Evolutionary conservation across 2,329 filamentous ascomycete genomes (phyloP), one percentile per base, ranked within the genome.

Genomic region (Cercospora zeae-maydis): DNA sequence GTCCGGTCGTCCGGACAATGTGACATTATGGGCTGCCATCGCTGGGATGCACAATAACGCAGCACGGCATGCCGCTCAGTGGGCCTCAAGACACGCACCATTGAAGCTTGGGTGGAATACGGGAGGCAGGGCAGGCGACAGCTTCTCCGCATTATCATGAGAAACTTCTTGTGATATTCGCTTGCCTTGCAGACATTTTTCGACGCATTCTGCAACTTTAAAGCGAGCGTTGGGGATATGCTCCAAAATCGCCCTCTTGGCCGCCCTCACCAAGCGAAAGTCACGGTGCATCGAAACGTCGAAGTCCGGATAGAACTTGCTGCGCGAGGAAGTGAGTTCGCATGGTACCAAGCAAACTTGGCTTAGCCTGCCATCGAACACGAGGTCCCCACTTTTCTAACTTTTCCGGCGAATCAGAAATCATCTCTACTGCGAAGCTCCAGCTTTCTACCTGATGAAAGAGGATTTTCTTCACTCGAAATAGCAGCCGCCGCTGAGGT

Each of bases 401-500:
- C 24, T 27, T 54, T 45, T 31, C 16, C 30, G 14, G 37, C 57
- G 14, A 42, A 59, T 59, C 31, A 53, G 30, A 30, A 7, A 11
- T 7, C 10, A 10, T 13, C 10, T 11, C 6, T 16, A 9, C 6
- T 27, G 57, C 45, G 45, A 52, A 59, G 57, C n/a, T 16, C 11
- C 11, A 13, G 10, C 7, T 31, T 5, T 6, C 27, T 33, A 11
- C 33, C 57, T 16, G 13, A 52, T 16, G 13, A 52, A 27, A 14
- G 21, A 59, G 45, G 11, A 57, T 39, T 13, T 33, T 9, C 4
- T 34, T 11, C 36, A 42, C 45, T 36, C 11, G 33, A 39, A 59
- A 59, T 59, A 59, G 42, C 31, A 59, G 16, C 57, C 57, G 57
- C 57, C 45, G 45, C 30, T 59, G 57, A 59, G 42, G 51, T 59